phyloP scores from a whole-genome alignment of 2,329 filamentous ascomycete species.

The Epichloe gansuensis region DNA sequence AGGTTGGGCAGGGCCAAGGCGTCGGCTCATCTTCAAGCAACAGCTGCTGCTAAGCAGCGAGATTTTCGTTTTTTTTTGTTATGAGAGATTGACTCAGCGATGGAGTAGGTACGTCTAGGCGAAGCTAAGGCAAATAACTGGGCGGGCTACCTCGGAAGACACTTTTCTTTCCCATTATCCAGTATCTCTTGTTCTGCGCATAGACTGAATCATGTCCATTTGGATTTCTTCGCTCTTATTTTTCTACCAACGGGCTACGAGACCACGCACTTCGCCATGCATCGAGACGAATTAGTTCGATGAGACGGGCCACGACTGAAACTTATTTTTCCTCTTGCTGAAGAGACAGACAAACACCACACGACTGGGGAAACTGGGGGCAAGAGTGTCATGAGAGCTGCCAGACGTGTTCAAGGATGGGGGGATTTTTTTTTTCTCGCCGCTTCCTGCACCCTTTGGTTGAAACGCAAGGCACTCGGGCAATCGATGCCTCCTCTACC shows the following conservation, averaged over 20 bases:
- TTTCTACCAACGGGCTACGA: slow-evolving; percentile 3
- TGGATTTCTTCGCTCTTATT: slow-evolving; percentile 15
- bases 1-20: slow-evolving; percentile 88
- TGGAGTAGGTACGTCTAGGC: slow-evolving; percentile 7
- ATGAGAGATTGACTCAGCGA: background rate
- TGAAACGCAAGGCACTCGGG: slow-evolving; percentile 1
- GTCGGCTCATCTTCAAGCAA: slow-evolving; percentile 77
- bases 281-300: slow-evolving; percentile 8
- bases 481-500: background rate
- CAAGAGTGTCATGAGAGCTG: background rate
- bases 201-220: slow-evolving; percentile 24
- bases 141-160: slow-evolving; percentile 11
- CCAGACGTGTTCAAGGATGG: background rate
- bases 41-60: slow-evolving; percentile 68
- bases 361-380: background rate
- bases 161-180: slow-evolving; percentile 16
- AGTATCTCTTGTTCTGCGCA: slow-evolving; percentile 19
- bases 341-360: background rate
- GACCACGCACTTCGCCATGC: slow-evolving; percentile 9
- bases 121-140: slow-evolving; percentile 17
- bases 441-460: background rate
- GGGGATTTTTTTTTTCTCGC: background rate
- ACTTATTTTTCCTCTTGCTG: background rate
- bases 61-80: background rate
- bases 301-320: background rate